These are phyloP conservation scores for Brassica nigra DNA, from an alignment of 345 rosid genomes.

Conservation along the genomic window DNA sequence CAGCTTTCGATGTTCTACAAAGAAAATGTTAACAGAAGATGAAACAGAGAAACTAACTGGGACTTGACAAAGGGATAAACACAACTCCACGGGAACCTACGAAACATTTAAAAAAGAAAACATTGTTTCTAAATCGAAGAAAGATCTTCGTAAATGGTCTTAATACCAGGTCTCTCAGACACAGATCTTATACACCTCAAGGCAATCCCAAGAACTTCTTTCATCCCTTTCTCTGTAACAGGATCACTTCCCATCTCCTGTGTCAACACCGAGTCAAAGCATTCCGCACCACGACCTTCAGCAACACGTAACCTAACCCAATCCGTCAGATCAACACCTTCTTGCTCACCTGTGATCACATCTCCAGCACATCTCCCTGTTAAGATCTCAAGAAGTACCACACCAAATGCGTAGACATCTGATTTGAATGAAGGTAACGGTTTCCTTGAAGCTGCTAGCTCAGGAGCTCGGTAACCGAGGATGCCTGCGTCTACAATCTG, in stretches of 20 bases:
- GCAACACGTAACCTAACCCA: slow-evolving; percentile 72
- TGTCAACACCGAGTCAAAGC: slow-evolving; percentile 66
- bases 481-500: slow-evolving; percentile 96
- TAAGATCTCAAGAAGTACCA: slow-evolving; percentile 73
- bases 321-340: slow-evolving; percentile 78
- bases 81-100: slow-evolving; percentile 30
- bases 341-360: slow-evolving; percentile 77
- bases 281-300: slow-evolving; percentile 65
- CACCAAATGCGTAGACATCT: slow-evolving; percentile 94
- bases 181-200: slow-evolving; percentile 72
- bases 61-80: slow-evolving; percentile 10
- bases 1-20: slow-evolving; percentile 35
- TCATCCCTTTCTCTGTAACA: slow-evolving; percentile 75
- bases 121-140: slow-evolving; percentile 65
- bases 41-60: not conserved
- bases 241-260: slow-evolving; percentile 58
- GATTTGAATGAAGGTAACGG: slow-evolving; percentile 93
- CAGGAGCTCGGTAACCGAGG: slow-evolving; percentile 91
- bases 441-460: slow-evolving; percentile 85
- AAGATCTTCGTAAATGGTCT: slow-evolving; percentile 94
- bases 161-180: slow-evolving; percentile 95
- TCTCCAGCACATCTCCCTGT: slow-evolving; percentile 95
- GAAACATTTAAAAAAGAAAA: not conserved
- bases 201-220: slow-evolving; percentile 92
- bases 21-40: not conserved